Base-by-base conservation (phyloP, 192 early-diverging fungal species). In the Cetraspora pellucida region DNA sequence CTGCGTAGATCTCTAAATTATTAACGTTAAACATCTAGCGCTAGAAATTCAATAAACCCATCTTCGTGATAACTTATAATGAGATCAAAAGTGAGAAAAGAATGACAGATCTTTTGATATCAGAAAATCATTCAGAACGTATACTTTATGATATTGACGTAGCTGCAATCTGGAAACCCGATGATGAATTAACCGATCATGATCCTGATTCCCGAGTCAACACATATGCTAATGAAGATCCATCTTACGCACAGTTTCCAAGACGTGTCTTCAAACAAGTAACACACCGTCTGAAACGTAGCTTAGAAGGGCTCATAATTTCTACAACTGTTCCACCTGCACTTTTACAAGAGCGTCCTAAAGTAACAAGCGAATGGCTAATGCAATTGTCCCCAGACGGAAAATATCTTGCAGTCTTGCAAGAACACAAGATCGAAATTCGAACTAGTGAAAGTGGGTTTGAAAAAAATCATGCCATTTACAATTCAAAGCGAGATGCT, bases 311-410 rank as follows among this genome's bases (percentile, higher is more conserved):
- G 11, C 59, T 78, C 6, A 45, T 49, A 11, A 74, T 78, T 74
- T 78, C 83, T 45, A 85, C 83, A 25, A 85, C 83, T 17, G 83
- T 85, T 17, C 83, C 83, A 43, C 79, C 81, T 8, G 81, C 79
- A 3, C 45, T 85, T 17, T 55, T 81, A 30, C 80, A 81, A 19
- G 77, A 79, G 3, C 73, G 77, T 13, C 81, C 81, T 23, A 79
- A 77, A 11, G 30, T 85, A 19, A 80, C 77, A 31, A 80, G 79
- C 5, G 60, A 81, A 0, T 82, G 81, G 81, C 72, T 77, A 37
- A 72, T 82, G 54, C 70, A 78, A 14, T 28, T 82, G 7, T 80
- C 79, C 17, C 83, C 83, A 9, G 69, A 85, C 60, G 78, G 81
- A 28, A 68, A 79, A 28, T 80, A 77, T 67, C 66, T 85, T 6